These are phyloP conservation scores for Schizothecium vesticola DNA, from an alignment of 495 filamentous ascomycete genomes.

Conservation along the genomic window DNA sequence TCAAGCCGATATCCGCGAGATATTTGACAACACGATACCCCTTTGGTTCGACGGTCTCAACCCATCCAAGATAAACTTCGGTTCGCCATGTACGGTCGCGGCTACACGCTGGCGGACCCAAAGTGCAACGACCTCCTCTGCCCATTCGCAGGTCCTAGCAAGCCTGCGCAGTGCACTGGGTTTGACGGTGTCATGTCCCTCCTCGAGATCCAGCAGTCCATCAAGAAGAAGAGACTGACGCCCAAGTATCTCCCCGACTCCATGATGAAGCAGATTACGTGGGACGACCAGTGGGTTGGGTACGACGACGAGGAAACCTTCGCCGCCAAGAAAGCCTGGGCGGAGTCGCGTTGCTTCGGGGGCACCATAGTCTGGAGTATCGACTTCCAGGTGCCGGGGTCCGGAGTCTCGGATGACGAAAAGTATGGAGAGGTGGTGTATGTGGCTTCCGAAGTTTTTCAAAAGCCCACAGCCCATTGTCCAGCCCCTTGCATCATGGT, in stretches of 20 bases:
- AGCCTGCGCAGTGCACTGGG: conserved; percentile 29
- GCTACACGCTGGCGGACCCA: conserved; percentile 34
- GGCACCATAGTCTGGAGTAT: conserved; percentile 36
- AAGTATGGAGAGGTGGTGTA: too few species aligned
- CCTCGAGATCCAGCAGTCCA: conserved; percentile 21
- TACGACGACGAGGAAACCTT: conserved; percentile 32
- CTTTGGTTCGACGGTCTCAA: conserved; percentile 33
- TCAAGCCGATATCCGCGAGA: conserved; percentile 40
- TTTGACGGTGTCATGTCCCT: conserved; percentile 27
- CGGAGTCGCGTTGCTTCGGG: conserved; percentile 25
- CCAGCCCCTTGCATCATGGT: too few species aligned
- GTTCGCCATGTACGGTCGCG: conserved; percentile 39
- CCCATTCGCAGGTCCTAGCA: conserved; percentile 21
- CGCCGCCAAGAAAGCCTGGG: conserved; percentile 20
- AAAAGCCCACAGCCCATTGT: too few species aligned
- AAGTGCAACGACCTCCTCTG: conserved; percentile 32
- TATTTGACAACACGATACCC: conserved; percentile 26
- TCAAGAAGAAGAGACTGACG: conserved; percentile 4
- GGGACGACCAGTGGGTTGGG: conserved; percentile 32
- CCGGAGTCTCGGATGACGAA: too few species aligned
- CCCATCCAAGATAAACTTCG: conserved; percentile 36
- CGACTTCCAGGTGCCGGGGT: conserved; percentile 20
- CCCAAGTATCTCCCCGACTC: conserved; percentile 1
- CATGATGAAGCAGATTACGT: conserved; percentile 29
- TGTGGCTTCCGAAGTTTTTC: too few species aligned